Conservation (phyloP, 768 basidiomycete genomes). For the Sarcodon aspratus region DNA sequence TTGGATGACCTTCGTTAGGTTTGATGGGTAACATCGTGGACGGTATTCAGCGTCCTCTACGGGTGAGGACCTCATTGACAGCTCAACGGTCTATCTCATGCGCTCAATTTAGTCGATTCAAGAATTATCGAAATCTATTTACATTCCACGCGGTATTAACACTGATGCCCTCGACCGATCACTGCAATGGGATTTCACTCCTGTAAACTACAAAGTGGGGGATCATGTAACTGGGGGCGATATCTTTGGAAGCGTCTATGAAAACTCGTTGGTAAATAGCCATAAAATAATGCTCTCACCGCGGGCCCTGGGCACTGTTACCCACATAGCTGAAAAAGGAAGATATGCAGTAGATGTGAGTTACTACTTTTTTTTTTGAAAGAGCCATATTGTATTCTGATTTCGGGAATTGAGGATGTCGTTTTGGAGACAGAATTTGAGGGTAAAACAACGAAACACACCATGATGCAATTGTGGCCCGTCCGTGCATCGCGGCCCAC, state of each 20-base stretch:
- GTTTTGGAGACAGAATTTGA: conserved; percentile 97
- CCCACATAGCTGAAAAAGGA: conserved; percentile 87
- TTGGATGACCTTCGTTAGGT: conserved; percentile 33
- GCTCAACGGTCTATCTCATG: conserved; percentile 2
- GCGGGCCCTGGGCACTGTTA: conserved; percentile 90
- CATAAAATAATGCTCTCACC: conserved; percentile 98
- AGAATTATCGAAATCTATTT: conserved; percentile 97
- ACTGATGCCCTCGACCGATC: conserved; percentile 86
- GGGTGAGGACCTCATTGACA: conserved; percentile 36
- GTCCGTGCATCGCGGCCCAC: conserved; percentile 96
- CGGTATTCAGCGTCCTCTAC: conserved; percentile 88
- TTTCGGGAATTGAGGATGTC: conserved; percentile 75
- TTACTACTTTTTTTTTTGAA: not conserved
- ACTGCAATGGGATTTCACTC: conserved; percentile 92
- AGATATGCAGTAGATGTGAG: conserved; percentile 84
- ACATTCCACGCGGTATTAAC: conserved; percentile 98
- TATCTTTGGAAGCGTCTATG: conserved; percentile 90
- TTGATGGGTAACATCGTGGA: conserved; percentile 99
- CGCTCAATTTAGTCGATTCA: conserved; percentile 58
- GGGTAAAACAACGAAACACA: conserved; percentile 86
- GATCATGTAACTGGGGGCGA: conserved; percentile 98
- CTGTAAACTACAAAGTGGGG: conserved; percentile 74
- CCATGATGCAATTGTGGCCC: conserved; percentile 98
- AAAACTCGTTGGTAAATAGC: conserved; percentile 92
- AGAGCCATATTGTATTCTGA: not conserved